Base-by-base conservation (phyloP, 805 yeast genomes). In the Ogataea ramenticola region DNA sequence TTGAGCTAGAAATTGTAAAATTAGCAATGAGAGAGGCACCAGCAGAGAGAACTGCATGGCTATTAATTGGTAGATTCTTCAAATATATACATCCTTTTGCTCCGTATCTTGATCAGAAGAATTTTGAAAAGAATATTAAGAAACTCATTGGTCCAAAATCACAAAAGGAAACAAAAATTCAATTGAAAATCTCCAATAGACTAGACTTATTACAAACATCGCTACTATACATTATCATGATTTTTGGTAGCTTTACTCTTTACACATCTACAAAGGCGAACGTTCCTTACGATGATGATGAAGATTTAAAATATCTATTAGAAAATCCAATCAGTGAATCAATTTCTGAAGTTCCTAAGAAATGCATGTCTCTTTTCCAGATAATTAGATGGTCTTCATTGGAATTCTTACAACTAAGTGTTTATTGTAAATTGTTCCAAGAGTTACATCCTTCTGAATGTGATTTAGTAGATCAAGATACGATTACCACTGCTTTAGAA, bases 361-460 rank as follows among this genome's bases (percentile, higher is more conserved):
- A 58, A 4, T 66, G 72, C 39, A 52, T 71, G 6, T 66, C 68
- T 9, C 67, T 65, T 29, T 73, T 74, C 50, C 65, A 68, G 34
- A 43, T 72, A 3, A 53, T 66, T 43, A 53, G 72, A 34, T 55
- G 60, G 42, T 56, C 71, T 5, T 68, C 67, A 38, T 46, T 75
- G 31, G 54, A 65, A 0, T 56, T 72, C 5, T 48, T 77, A 36
- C 81, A 75, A 52, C 64, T 67, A 22, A 58, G 72, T n/a, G 43
- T 73, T 29, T 67, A 60, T 40, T 52, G 68, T 19, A 62, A 71
- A 43, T 46, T 67, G 3, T 74, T 75, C 47, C 67, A 54, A 48
- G 62, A 52, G 35, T 57, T 58, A 47, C 63, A 77, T 0, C 80
- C 80, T 0, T 77, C 72, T 46, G 76, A 74, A 19, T 60, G 66